Percentiles rank a stretch among this genome's conserved stretches.
phyloP scores from a whole-genome alignment of 768 basidiomycete species.

The Pleurotus platypus region DNA sequence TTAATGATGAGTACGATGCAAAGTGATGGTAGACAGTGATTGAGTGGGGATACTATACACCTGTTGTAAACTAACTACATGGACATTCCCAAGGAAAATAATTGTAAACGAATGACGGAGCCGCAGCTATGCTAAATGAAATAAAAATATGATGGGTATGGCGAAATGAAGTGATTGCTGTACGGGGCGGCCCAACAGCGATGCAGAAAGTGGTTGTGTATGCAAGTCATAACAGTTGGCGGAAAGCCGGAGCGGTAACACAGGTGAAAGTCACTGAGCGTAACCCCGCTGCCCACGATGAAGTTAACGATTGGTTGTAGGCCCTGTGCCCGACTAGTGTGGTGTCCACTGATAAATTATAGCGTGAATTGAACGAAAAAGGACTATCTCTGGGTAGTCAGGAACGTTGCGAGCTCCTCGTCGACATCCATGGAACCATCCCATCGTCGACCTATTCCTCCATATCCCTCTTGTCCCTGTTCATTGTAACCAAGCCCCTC shows the following conservation, averaged over 20 bases:
- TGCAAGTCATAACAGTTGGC: background rate
- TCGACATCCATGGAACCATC: constrained; percentile 73
- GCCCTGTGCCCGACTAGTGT: background rate
- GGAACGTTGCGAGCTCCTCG: constrained; percentile 71
- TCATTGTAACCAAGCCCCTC: constrained; percentile 64
- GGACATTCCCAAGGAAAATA: background rate
- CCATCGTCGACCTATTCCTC: constrained; percentile 60
- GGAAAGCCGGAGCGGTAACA: no score
- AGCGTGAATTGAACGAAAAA: no score
- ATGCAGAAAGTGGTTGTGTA: no score
- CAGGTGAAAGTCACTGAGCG: no score
- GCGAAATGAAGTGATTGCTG: background rate
- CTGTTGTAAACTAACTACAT: background rate
- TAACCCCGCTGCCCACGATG: no score
- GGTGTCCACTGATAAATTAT: background rate
- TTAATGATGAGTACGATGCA: no score
- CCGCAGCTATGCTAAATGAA: background rate
- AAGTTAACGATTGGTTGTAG: background rate
- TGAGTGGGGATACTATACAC: background rate
- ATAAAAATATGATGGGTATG: constrained; percentile 1
- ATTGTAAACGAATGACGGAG: background rate
- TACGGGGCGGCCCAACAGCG: no score
- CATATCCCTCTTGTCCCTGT: constrained; percentile 63
- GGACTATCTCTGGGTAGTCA: constrained; percentile 23
- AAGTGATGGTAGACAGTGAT: no score